Percentiles rank a stretch among this genome's conserved stretches.
These are phyloP conservation scores for Calcarisporium arbuscula DNA, from an alignment of 2,329 filamentous ascomycete genomes.

Conservation along the genomic window DNA sequence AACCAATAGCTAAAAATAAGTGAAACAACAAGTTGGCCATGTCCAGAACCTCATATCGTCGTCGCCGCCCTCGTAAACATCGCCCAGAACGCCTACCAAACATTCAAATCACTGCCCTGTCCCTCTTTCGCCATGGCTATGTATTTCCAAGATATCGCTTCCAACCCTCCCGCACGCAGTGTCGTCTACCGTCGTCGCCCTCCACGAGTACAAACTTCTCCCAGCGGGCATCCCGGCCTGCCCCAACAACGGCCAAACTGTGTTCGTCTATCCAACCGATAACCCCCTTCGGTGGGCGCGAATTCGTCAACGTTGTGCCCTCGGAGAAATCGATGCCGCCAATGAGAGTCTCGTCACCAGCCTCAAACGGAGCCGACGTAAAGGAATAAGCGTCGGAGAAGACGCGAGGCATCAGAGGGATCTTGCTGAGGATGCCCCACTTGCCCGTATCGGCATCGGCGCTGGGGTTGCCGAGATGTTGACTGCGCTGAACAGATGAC, in stretches of 20 bases:
- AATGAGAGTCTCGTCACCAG: conserved; percentile 63
- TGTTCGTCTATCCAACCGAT: conserved; percentile 78
- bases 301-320: conserved; percentile 41
- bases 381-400: conserved; percentile 91
- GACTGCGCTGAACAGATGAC: conserved; percentile 24
- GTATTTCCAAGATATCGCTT: conserved; percentile 61
- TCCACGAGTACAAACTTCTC: conserved; percentile 76
- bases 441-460: conserved; percentile 55
- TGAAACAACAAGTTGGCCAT: conserved; percentile 6
- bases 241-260: conserved; percentile 69
- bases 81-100: neutral
- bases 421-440: conserved; percentile 78
- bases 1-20: no score
- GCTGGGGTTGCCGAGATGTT: conserved; percentile 19
- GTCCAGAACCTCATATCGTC: no score
- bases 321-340: conserved; percentile 38
- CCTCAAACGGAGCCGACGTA: conserved; percentile 72
- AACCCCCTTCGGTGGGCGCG: conserved; percentile 68
- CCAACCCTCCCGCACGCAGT: conserved; percentile 70
- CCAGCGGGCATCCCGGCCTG: conserved; percentile 76
- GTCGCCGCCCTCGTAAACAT: no score
- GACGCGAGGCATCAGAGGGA: conserved; percentile 77
- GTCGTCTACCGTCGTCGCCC: conserved; percentile 59
- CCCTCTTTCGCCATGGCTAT: conserved; percentile 11
- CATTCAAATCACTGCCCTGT: neutral